Evolutionary conservation across 2,329 filamentous ascomycete species (phyloP), one percentile per base, ranked within the genome.

Genomic region (Pseudopithomyces chartarum): DNA sequence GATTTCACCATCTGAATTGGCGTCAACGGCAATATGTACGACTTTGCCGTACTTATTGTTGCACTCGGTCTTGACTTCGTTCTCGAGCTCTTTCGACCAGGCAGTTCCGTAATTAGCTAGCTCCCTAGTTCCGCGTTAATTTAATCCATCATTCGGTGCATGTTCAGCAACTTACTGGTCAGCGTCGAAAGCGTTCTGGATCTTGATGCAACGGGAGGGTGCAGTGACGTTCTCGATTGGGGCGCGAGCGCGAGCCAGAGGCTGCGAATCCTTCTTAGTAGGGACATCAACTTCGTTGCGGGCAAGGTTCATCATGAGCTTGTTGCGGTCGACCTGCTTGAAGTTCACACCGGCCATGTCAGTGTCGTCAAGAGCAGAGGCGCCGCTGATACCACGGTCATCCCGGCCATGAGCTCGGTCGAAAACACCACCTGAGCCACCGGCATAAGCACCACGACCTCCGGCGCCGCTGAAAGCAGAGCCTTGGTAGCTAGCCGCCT

Each of bases 301-400:
- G 75, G 95, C 93, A 79, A 99, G 90, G 81, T 98, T 97, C 78
- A 92, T 88, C 95, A 99, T 99, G 79, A 99, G 88, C 74, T 93
- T 91, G 82, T 98, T 92, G 80, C 95, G 91, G 84, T 92, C 97
- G 82, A 96, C 97, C 79, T 97, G 97, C 85, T 92, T 97, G 89
- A 98, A 98, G 81, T 98, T 98, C 79, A 99, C 94, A 73, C 95
- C 95, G 50, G 91, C 92, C 74, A 99, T 95, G 77, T 99, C 95
- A 60, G 93, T 96, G 75, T 99, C 95, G 79, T 99, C 95, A 51
- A 99, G 83, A 69, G 95, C 95, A 80, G 93, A 97, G 48, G 94
- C 94, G 67, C 92, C 92, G 58, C 91, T 90, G 44, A 90, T 86
- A 64, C 86, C 86, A 79, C 97, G 97, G 71, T 97, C 92, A 71